Conservation (phyloP, 2,329 filamentous ascomycete species). For the Microcyclospora pomicola region DNA sequence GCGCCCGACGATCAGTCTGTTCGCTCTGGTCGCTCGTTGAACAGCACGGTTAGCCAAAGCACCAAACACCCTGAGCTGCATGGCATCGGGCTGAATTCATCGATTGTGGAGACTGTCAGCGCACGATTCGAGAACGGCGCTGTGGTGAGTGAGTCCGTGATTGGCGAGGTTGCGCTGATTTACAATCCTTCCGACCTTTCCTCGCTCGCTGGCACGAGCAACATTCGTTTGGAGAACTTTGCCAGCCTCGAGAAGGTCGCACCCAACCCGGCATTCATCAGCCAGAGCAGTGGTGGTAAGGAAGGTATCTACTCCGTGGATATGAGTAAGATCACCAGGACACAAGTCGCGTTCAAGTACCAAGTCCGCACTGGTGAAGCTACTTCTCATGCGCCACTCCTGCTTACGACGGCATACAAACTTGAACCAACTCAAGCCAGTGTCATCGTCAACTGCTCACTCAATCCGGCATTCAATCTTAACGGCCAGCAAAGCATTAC, state of each 20-base stretch:
- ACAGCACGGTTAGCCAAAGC: conserved; percentile 47
- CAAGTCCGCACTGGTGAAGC: conserved; percentile 59
- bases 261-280: conserved; percentile 82
- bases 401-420: conserved; percentile 68
- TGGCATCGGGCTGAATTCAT: conserved; percentile 68
- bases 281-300: conserved; percentile 47
- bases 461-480: conserved; percentile 57
- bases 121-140: conserved; percentile 65
- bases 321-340: conserved; percentile 51
- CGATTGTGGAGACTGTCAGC: conserved; percentile 83
- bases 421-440: conserved; percentile 73
- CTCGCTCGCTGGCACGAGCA: conserved; percentile 37
- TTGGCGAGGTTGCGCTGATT: conserved; percentile 78
- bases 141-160: conserved; percentile 58
- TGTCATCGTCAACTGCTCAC: conserved; percentile 67
- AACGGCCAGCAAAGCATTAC: conserved; percentile 33
- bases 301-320: conserved; percentile 72
- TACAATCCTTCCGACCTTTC: conserved; percentile 50
- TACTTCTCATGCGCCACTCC: conserved; percentile 50
- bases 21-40: conserved; percentile 70
- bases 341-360: conserved; percentile 82
- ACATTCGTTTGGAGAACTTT: conserved; percentile 78
- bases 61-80: conserved; percentile 70
- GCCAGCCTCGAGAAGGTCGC: conserved; percentile 78
- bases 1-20: conserved; percentile 75